phyloP scores from a whole-genome alignment of 2,329 filamentous ascomycete genomes.

The Lasiodiplodia theobromae region DNA sequence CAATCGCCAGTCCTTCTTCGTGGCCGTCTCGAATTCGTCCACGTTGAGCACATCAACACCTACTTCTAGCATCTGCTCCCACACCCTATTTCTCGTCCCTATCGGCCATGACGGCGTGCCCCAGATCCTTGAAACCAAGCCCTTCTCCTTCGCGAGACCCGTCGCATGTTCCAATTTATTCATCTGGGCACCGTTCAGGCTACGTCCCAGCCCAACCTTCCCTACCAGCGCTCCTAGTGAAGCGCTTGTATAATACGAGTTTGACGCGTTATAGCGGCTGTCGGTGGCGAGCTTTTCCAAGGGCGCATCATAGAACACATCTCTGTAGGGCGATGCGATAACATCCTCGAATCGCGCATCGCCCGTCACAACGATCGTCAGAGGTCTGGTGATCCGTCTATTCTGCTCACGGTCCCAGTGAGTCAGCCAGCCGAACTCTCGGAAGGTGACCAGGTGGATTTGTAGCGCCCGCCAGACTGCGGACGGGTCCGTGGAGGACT shows the following conservation, averaged over 20 bases:
- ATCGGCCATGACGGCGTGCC: constrained; percentile 65
- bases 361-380: constrained; percentile 31
- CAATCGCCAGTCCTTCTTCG: constrained; percentile 46
- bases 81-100: constrained; percentile 61
- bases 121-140: constrained; percentile 68
- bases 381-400: constrained; percentile 4
- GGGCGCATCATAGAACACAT: constrained; percentile 31
- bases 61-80: constrained; percentile 62
- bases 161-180: neutral
- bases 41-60: constrained; percentile 68
- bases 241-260: constrained; percentile 20
- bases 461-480: constrained; percentile 20
- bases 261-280: neutral
- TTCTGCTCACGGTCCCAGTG: constrained; percentile 19
- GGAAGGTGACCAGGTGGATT: constrained; percentile 17
- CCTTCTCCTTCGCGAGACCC: constrained; percentile 37
- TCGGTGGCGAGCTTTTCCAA: constrained; percentile 23
- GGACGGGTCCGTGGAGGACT: neutral
- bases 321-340: neutral
- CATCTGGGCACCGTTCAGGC: constrained; percentile 4
- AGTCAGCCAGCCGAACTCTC: constrained; percentile 24
- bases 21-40: constrained; percentile 64
- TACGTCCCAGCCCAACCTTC: neutral
- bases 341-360: constrained; percentile 24
- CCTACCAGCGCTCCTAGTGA: neutral